phyloP scores from a whole-genome alignment of 139 green algal species.

The Coccomyxa sp. region DNA sequence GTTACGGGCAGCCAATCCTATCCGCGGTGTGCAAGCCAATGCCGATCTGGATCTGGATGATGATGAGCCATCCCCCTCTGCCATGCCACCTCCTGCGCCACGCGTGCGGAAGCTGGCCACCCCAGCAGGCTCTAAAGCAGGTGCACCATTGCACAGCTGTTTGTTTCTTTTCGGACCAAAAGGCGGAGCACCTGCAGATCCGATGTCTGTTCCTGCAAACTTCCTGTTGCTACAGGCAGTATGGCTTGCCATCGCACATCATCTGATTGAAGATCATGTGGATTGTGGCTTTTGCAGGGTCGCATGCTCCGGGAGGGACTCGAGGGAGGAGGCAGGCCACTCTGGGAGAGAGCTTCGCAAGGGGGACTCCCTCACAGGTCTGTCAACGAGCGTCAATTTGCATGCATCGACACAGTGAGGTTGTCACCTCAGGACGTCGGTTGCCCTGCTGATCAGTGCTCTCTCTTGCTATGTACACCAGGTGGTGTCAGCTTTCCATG shows the following conservation, averaged over 20 bases:
- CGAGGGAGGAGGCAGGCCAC: neutral
- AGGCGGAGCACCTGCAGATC: neutral
- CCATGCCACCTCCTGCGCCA: neutral
- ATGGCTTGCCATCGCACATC: neutral
- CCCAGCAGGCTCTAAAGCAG: neutral
- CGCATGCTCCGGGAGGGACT: neutral
- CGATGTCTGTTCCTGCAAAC: neutral
- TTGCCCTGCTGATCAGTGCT: neutral
- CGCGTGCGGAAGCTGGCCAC: neutral
- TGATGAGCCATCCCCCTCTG: neutral
- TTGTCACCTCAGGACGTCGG: neutral
- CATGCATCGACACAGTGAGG: too few relatives aligned
- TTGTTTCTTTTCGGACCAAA: neutral
- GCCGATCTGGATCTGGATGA: neutral
- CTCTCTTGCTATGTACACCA: neutral
- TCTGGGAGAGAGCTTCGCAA: neutral
- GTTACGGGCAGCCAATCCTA: neutral
- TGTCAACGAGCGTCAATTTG: neutral
- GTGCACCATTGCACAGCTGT: neutral
- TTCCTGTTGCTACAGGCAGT: neutral
- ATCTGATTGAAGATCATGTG: neutral
- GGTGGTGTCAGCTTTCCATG: neutral
- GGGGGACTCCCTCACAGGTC: neutral
- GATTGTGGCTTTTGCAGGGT: neutral
- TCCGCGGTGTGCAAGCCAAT: neutral